phyloP scores from a whole-genome alignment of 371 early-diverging fungal genomes.

The Blakeslea trispora region DNA sequence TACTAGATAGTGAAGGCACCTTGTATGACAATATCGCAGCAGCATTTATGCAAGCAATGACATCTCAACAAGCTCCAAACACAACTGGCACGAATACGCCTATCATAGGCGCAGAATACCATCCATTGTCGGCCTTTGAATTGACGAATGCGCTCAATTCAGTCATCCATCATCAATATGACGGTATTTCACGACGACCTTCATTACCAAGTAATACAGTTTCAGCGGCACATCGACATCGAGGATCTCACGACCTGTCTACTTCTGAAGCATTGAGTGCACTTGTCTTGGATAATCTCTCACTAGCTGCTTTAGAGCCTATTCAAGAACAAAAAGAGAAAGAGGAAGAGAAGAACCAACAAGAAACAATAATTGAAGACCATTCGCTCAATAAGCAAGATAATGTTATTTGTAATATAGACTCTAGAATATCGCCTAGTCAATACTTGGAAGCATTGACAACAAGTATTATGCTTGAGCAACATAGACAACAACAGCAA shows the following conservation, averaged over 20 bases:
- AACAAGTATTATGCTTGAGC: background rate
- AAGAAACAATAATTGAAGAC: too few relatives aligned
- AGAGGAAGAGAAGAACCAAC: background rate
- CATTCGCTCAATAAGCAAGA: too few relatives aligned
- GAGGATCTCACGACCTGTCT: slow-evolving; percentile 29
- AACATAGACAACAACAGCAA: background rate
- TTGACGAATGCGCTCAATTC: slow-evolving; percentile 22
- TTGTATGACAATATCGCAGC: slow-evolving; percentile 37
- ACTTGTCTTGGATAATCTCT: slow-evolving; percentile 21
- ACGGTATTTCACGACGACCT: slow-evolving; percentile 29
- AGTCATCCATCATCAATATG: slow-evolving; percentile 1
- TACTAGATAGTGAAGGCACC: slow-evolving; percentile 26
- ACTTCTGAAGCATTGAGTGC: slow-evolving; percentile 31
- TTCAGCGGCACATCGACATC: slow-evolving; percentile 28
- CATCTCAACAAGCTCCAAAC: slow-evolving; percentile 12
- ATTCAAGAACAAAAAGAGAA: slow-evolving; percentile 3
- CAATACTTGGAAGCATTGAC: background rate
- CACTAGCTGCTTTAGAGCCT: slow-evolving; percentile 17
- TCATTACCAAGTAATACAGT: slow-evolving; percentile 46
- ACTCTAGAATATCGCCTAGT: too few relatives aligned
- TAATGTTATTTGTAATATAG: too few relatives aligned
- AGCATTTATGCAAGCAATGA: slow-evolving; percentile 40
- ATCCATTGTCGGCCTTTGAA: slow-evolving; percentile 26
- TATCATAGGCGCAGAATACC: slow-evolving; percentile 2
- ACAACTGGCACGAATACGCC: slow-evolving; percentile 19